Evolutionary conservation across 2,329 filamentous ascomycete genomes (phyloP).

Genomic region (Fusarium algeriense): DNA sequence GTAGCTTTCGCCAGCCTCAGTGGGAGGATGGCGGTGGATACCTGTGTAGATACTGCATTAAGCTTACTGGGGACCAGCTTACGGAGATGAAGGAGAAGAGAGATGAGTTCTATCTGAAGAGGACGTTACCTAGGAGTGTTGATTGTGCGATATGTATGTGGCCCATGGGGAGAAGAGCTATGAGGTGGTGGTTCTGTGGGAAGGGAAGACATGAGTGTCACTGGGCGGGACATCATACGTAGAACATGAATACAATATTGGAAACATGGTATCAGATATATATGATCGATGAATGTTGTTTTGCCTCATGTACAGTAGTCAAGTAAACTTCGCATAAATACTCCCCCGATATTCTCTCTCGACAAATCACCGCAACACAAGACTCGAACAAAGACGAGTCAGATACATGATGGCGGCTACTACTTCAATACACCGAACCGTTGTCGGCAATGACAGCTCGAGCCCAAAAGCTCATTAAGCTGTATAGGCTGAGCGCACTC

Average conservation of each 20-base stretch:
- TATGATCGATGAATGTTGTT: not conserved
- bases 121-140: not conserved
- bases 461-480: too few relatives aligned
- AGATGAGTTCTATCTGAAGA: constrained; percentile 10
- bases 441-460: too few relatives aligned
- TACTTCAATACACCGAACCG: too few relatives aligned
- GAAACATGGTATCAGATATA: too few relatives aligned
- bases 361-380: too few relatives aligned
- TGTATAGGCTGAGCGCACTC: too few relatives aligned
- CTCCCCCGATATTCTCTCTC: too few relatives aligned
- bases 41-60: constrained; percentile 3
- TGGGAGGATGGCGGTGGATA: not conserved
- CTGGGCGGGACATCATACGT: constrained; percentile 24
- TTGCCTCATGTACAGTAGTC: too few relatives aligned
- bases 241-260: too few relatives aligned
- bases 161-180: not conserved
- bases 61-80: not conserved
- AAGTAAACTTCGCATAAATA: too few relatives aligned
- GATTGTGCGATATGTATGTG: constrained; percentile 19
- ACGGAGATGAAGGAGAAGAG: constrained; percentile 1
- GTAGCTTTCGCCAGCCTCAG: not conserved
- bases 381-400: too few relatives aligned
- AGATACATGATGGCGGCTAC: too few relatives aligned
- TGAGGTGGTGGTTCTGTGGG: constrained; percentile 27
- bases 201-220: constrained; percentile 27